phyloP scores from a whole-genome alignment of 148 eudicot genomes.

The Diospyros lotus region DNA sequence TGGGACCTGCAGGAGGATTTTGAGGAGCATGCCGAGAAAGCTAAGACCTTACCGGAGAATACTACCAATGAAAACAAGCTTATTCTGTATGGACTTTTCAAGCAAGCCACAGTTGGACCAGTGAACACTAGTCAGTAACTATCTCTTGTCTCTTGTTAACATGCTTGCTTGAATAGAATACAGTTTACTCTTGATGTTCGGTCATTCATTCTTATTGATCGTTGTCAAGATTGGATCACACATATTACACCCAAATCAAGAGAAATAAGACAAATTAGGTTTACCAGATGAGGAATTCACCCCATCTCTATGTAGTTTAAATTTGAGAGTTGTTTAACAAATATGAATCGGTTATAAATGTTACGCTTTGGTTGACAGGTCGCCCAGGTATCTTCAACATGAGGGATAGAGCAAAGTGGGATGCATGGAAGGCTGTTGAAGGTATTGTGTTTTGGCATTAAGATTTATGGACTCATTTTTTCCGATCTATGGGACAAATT shows the following conservation, averaged over 20 bases:
- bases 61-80: constrained; percentile 70
- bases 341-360: too few relatives aligned
- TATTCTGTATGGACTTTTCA: constrained; percentile 77
- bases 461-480: neutral
- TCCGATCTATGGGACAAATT: too few relatives aligned
- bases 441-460: constrained; percentile 34
- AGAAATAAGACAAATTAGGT: too few relatives aligned
- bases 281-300: too few relatives aligned
- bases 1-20: constrained; percentile 67
- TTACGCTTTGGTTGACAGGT: constrained; percentile 26
- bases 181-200: neutral
- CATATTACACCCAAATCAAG: too few relatives aligned
- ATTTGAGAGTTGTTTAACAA: too few relatives aligned
- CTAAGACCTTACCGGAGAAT: constrained; percentile 53
- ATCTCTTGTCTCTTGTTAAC: neutral
- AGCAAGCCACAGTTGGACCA: constrained; percentile 85
- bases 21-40: constrained; percentile 78
- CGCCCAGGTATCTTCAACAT: constrained; percentile 85
- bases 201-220: neutral
- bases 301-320: too few relatives aligned
- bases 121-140: constrained; percentile 69
- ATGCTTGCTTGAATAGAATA: neutral
- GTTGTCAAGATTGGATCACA: neutral
- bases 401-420: constrained; percentile 89
- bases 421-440: constrained; percentile 92